These are phyloP conservation scores for Entomophthora muscae DNA, from an alignment of 371 early-diverging fungal species.

Conservation along the genomic window DNA sequence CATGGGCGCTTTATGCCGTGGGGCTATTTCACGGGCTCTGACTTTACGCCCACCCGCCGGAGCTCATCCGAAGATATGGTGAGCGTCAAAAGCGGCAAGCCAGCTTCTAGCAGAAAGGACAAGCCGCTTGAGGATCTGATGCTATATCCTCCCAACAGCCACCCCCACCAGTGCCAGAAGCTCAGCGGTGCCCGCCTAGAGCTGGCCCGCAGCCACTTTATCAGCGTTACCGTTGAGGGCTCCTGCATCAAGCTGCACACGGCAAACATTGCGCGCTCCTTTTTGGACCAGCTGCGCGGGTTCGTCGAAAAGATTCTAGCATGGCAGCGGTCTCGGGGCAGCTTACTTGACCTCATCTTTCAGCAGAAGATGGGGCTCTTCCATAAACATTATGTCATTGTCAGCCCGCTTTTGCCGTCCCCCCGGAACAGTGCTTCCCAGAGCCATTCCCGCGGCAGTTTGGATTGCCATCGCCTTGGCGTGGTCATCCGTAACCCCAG, in stretches of 20 bases:
- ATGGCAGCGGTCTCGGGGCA: conserved; percentile 31
- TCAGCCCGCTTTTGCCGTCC: neutral
- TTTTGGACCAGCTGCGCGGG: conserved; percentile 33
- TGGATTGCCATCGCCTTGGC: neutral
- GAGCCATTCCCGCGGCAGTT: neutral
- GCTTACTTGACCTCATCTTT: conserved; percentile 31
- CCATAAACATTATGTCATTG: conserved; percentile 15
- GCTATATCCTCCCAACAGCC: conserved; percentile 15
- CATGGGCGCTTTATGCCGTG: conserved; percentile 17
- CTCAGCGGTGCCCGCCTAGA: conserved; percentile 10
- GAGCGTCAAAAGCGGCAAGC: conserved; percentile 14
- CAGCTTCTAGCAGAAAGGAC: conserved; percentile 14
- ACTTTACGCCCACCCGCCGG: conserved; percentile 19
- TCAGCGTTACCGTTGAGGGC: conserved; percentile 31
- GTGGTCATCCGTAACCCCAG: neutral
- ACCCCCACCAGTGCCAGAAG: conserved; percentile 12
- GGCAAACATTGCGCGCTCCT: conserved; percentile 41
- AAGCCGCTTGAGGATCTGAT: conserved; percentile 19
- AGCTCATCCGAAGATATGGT: conserved; percentile 23
- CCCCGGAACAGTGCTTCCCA: neutral
- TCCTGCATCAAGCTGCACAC: conserved; percentile 30
- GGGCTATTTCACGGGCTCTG: conserved; percentile 24
- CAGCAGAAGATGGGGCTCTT: conserved; percentile 54
- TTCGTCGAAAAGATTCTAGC: conserved; percentile 18
- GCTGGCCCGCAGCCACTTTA: conserved; percentile 30